phyloP scores from a whole-genome alignment of 768 basidiomycete species.

The Rhodotorula graminis region DNA sequence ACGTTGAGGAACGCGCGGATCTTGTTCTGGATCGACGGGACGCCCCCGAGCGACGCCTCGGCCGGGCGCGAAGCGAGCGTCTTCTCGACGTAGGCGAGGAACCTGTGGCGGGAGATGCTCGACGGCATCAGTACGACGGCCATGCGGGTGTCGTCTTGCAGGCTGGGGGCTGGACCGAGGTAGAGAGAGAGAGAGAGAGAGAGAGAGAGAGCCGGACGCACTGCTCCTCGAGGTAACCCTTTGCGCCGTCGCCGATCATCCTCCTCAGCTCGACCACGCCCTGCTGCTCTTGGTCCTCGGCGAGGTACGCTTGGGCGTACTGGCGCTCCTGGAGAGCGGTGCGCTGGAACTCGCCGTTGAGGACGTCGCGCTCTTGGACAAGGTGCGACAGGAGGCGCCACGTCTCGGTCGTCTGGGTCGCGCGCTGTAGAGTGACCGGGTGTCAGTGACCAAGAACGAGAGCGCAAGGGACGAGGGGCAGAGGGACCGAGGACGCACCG shows the following conservation, averaged over 20 bases:
- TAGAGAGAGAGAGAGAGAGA: background rate
- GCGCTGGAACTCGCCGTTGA: conserved; percentile 45
- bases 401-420: conserved; percentile 45
- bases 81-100: conserved; percentile 58
- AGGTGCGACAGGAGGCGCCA: conserved; percentile 47
- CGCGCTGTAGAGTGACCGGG: conserved; percentile 37
- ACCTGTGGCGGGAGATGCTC: conserved; percentile 36
- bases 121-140: no score
- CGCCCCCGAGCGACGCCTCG: conserved; percentile 83
- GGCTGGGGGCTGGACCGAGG: no score
- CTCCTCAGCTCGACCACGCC: conserved; percentile 63
- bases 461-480: background rate
- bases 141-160: no score
- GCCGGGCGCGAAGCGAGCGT: conserved; percentile 73
- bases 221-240: conserved; percentile 80
- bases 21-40: conserved; percentile 83
- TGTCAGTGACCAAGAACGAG: background rate
- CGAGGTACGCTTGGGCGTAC: conserved; percentile 71
- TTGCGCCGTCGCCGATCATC: conserved; percentile 71
- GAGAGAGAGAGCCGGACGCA: no score
- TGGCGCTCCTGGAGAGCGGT: conserved; percentile 73
- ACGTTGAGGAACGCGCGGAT: conserved; percentile 81
- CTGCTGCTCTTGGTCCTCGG: conserved; percentile 54
- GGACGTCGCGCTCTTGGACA: conserved; percentile 46
- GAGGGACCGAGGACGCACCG: background rate